Conservation (phyloP, 2,329 filamentous ascomycete genomes). For the Cercospora canescens region DNA sequence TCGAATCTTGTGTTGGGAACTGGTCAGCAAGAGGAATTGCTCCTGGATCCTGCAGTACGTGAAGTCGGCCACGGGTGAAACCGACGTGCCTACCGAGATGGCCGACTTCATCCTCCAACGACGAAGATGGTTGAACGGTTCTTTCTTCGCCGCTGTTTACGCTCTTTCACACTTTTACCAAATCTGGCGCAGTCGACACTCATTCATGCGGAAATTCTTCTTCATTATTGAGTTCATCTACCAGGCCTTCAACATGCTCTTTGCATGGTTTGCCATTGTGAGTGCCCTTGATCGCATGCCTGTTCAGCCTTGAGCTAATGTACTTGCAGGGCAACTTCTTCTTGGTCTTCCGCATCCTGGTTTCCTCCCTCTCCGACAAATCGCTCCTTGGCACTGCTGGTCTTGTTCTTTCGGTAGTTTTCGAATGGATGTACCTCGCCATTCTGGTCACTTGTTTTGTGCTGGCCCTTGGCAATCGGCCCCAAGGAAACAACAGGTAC, state of each 20-base stretch:
- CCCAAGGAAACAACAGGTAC: slow-evolving; percentile 87
- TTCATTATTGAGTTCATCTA: slow-evolving; percentile 93
- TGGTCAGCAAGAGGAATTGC: slow-evolving; percentile 95
- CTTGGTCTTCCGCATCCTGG: slow-evolving; percentile 96
- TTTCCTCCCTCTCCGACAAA: slow-evolving; percentile 72
- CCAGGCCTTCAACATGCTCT: slow-evolving; percentile 94
- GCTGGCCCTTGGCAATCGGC: slow-evolving; percentile 88
- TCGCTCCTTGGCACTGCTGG: slow-evolving; percentile 75
- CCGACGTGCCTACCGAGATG: slow-evolving; percentile 91
- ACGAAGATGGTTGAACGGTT: slow-evolving; percentile 95
- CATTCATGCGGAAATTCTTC: slow-evolving; percentile 80
- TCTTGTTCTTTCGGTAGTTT: slow-evolving; percentile 79
- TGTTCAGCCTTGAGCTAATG: slow-evolving; percentile 2
- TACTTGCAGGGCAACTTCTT: slow-evolving; percentile 80
- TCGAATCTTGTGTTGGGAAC: slow-evolving; percentile 97
- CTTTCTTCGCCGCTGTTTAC: slow-evolving; percentile 97
- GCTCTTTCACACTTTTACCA: slow-evolving; percentile 93
- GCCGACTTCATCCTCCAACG: slow-evolving; percentile 94
- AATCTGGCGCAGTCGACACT: slow-evolving; percentile 92
- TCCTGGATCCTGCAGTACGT: slow-evolving; percentile 98
- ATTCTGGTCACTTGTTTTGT: slow-evolving; percentile 95
- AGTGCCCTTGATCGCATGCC: slow-evolving; percentile 27
- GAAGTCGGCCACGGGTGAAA: slow-evolving; percentile 95
- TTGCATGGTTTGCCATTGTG: slow-evolving; percentile 94
- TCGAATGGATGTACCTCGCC: slow-evolving; percentile 94